phyloP scores from a whole-genome alignment of 805 yeast genomes.

The Wickerhamiella occidentalis region DNA sequence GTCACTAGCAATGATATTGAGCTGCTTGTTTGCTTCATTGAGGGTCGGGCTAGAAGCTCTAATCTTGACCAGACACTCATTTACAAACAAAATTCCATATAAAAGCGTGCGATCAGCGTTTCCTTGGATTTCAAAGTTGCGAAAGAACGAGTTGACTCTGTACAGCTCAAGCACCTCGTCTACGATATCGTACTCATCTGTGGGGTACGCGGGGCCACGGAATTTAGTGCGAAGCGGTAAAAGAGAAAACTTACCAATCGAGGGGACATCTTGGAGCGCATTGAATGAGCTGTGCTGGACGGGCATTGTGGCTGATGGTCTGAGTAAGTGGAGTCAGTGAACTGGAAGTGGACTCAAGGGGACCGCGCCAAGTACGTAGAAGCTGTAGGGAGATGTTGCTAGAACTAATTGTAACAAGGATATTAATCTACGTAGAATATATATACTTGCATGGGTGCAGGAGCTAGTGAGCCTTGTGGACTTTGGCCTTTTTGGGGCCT shows the following conservation, averaged over 20 bases:
- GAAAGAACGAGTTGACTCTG: constrained; percentile 91
- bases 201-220: constrained; percentile 87
- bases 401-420: too few relatives aligned
- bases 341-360: too few relatives aligned
- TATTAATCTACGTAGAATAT: too few relatives aligned
- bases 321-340: too few relatives aligned
- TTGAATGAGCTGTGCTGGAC: constrained; percentile 25
- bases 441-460: too few relatives aligned
- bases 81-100: constrained; percentile 81
- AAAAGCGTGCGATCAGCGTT: constrained; percentile 86
- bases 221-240: constrained; percentile 72
- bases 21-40: constrained; percentile 33
- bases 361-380: too few relatives aligned
- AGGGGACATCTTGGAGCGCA: constrained; percentile 30
- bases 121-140: constrained; percentile 93
- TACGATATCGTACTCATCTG: constrained; percentile 68
- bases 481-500: background rate
- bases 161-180: constrained; percentile 88
- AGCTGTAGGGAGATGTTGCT: too few relatives aligned
- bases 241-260: constrained; percentile 65
- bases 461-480: too few relatives aligned
- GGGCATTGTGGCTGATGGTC: constrained; percentile 19
- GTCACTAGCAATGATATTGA: constrained; percentile 79
- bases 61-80: constrained; percentile 68
- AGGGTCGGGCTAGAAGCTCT: constrained; percentile 34